Evolutionary conservation across 2,329 filamentous ascomycete genomes (phyloP).

Genomic region (Pseudocercospora vitis): DNA sequence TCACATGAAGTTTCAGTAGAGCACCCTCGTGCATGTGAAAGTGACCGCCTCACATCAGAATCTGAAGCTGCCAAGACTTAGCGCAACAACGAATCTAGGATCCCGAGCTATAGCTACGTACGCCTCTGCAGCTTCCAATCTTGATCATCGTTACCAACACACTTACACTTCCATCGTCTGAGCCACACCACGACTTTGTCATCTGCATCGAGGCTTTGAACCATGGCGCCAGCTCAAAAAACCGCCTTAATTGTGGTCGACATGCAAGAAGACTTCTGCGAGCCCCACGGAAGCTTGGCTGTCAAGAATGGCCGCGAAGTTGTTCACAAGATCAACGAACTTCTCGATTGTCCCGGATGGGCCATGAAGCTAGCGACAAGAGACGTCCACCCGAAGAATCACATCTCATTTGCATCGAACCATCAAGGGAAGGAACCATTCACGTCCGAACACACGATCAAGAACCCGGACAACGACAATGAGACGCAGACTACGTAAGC

Average conservation of each 20-base stretch:
- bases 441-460: constrained; percentile 62
- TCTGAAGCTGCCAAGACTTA: too few species aligned
- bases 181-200: too few species aligned
- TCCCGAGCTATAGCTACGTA: too few species aligned
- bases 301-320: constrained; percentile 73
- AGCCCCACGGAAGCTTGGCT: constrained; percentile 79
- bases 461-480: constrained; percentile 67
- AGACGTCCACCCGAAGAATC: constrained; percentile 81
- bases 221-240: too few species aligned
- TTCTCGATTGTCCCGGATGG: constrained; percentile 69
- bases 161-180: too few species aligned
- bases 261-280: constrained; percentile 87
- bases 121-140: too few species aligned
- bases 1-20: too few species aligned
- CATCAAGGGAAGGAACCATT: constrained; percentile 70
- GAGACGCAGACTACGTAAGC: constrained; percentile 57
- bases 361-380: constrained; percentile 77
- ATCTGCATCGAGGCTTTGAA: too few species aligned
- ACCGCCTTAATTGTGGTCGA: constrained; percentile 25
- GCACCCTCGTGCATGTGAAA: too few species aligned
- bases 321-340: constrained; percentile 68
- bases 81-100: too few species aligned
- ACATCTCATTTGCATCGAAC: constrained; percentile 86
- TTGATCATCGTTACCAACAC: too few species aligned
- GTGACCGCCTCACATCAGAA: too few species aligned